phyloP scores from a whole-genome alignment of 148 eudicot species.

The Diospyros kaki region DNA sequence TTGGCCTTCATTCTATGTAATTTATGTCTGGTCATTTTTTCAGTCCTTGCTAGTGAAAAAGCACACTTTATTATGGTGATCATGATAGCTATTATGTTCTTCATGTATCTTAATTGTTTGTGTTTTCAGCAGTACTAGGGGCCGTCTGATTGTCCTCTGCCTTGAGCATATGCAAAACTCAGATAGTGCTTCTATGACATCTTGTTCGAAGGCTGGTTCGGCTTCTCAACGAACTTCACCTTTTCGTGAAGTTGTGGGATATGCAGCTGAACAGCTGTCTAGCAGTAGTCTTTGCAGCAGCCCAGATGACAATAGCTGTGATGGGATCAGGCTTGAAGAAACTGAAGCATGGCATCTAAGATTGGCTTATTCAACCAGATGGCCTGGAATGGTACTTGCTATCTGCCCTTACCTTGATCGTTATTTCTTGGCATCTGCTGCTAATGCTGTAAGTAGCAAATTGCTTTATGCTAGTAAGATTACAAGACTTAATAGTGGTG shows the following conservation, averaged over 20 bases:
- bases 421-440: constrained; percentile 86
- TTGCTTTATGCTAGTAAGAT: neutral
- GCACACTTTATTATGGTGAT: neutral
- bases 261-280: constrained; percentile 61
- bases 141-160: constrained; percentile 81
- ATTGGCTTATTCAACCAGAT: constrained; percentile 40
- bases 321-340: constrained; percentile 75
- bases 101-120: constrained; percentile 19
- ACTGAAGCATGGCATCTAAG: constrained; percentile 78
- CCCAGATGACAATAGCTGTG: constrained; percentile 71
- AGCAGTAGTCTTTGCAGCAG: constrained; percentile 72
- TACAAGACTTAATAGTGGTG: neutral
- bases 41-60: neutral
- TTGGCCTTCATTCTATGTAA: neutral
- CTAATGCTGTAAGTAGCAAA: constrained; percentile 65
- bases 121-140: constrained; percentile 59
- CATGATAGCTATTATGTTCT: constrained; percentile 1
- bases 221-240: constrained; percentile 62
- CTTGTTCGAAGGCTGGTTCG: constrained; percentile 47
- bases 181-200: constrained; percentile 60
- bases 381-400: constrained; percentile 79
- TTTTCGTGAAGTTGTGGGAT: constrained; percentile 50
- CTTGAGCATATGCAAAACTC: constrained; percentile 70
- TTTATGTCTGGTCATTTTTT: constrained; percentile 2
- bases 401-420: constrained; percentile 80